Base-by-base conservation (phyloP, 1,284 basidiomycete genomes). In the Tylopilus sp. region DNA sequence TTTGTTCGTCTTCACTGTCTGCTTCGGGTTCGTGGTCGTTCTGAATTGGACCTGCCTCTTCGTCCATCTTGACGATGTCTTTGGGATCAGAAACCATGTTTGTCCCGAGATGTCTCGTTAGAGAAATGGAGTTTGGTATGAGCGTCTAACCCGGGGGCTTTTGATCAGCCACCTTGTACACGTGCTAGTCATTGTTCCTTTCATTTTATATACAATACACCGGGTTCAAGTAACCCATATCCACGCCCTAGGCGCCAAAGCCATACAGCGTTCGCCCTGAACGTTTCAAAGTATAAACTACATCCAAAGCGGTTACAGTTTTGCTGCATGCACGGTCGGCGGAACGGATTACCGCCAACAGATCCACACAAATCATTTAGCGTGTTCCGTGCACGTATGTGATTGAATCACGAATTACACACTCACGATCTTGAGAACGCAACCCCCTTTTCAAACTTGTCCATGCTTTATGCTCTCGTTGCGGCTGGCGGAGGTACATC, bases 361-460 rank as follows among this genome's bases (percentile, higher is more conserved):
- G 18, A 12, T 12, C 2, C 18, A 35, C 18, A 19, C 34, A 19
- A 16, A 35, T 18, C 89, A 79, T 78, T 92, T 92, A 60, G 89
- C 88, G 72, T 92, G 89, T 69, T 90, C 89, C 51, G 85, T 88
- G 81, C n/a, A n/a, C n/a, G n/a, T 91, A 91, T 55, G 89, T 92
- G 54, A 91, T 89, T 33, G 88, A 88, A 71, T 92, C 89, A 58
- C 84, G 81, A 4, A 36, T 36, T 19, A 74, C 73, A 15, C 66
- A 73, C 67, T 78, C 72, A 84, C 86, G 63, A 84, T 80, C 74
- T 86, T 86, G 58, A 87, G 74, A 15, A 86, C 82, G 64, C 84
- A n/a, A n/a, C n/a, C 23, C 23, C 23, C 23, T 23, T 23, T 23
- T 23, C 6, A 23, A 6, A 4, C 23, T 23, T 23, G 23, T 23